phyloP scores from a whole-genome alignment of 129 eudicot genomes.

The Arctium minus region DNA sequence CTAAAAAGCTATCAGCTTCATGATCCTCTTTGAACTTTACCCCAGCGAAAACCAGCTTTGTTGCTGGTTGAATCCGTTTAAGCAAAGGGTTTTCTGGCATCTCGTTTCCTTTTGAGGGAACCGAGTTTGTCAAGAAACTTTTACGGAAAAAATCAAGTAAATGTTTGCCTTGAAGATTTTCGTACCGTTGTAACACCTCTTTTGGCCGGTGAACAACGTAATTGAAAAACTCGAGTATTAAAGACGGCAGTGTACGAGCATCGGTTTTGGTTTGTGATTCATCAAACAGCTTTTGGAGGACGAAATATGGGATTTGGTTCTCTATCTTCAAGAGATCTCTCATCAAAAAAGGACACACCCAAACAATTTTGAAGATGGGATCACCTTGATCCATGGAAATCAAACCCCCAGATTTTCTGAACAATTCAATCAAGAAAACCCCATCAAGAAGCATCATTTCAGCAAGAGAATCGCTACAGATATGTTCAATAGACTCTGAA shows the following conservation, averaged over 20 bases:
- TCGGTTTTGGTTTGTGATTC: neutral
- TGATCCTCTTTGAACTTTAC: constrained; percentile 16
- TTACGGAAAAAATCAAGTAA: constrained; percentile 28
- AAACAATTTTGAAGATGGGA: constrained; percentile 25
- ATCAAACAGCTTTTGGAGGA: constrained; percentile 18
- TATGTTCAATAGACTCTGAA: constrained; percentile 23
- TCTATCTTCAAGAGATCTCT: constrained; percentile 30
- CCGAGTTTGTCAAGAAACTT: neutral
- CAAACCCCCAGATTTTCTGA: constrained; percentile 31
- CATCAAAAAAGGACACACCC: constrained; percentile 27
- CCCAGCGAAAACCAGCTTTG: constrained; percentile 12
- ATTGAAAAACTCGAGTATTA: constrained; percentile 28
- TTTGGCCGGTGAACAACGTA: neutral
- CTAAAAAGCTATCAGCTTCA: constrained; percentile 22
- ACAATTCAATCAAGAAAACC: constrained; percentile 30
- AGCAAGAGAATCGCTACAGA: constrained; percentile 9
- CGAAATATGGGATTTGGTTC: constrained; percentile 36
- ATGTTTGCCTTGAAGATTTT: constrained; percentile 23
- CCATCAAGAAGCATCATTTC: constrained; percentile 45
- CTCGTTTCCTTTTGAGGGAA: neutral
- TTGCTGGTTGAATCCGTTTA: constrained; percentile 30
- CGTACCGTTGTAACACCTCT: neutral
- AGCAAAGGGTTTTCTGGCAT: neutral
- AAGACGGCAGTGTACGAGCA: constrained; percentile 9
- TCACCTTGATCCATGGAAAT: constrained; percentile 9